Conservation (phyloP, 768 basidiomycete species). For the Harrya chromipes region DNA sequence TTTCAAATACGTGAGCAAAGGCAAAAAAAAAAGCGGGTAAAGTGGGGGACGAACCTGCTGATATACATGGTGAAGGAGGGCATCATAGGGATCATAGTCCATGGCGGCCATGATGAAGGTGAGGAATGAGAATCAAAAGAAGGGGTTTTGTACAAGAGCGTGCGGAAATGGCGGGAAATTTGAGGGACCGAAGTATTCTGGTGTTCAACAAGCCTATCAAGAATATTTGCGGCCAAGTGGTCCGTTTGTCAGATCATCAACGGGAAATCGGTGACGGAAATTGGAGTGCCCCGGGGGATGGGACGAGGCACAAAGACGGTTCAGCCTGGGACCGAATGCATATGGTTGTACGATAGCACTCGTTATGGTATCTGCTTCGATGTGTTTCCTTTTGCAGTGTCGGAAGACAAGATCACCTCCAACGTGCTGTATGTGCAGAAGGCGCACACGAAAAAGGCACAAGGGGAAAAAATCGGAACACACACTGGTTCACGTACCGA, state of each 20-base stretch:
- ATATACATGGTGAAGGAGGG: constrained; percentile 77
- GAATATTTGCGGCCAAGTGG: too few species aligned
- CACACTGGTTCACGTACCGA: too few species aligned
- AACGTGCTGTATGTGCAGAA: not conserved
- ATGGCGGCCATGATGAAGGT: constrained; percentile 33
- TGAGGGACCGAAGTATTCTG: not conserved
- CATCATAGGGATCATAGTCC: constrained; percentile 81
- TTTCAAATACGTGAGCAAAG: constrained; percentile 11
- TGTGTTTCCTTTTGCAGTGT: constrained; percentile 9
- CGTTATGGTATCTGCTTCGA: not conserved
- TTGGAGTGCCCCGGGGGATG: not conserved
- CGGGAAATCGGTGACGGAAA: constrained; percentile 1
- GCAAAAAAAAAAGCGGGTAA: not conserved
- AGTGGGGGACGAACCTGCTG: constrained; percentile 49
- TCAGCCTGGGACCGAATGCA: not conserved
- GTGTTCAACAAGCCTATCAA: not conserved
- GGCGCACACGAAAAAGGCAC: constrained; percentile 13
- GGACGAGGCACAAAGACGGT: not conserved
- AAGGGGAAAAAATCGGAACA: not conserved
- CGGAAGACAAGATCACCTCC: not conserved
- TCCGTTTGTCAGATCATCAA: too few species aligned
- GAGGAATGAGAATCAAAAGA: not conserved
- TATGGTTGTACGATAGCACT: not conserved
- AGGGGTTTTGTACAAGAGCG: constrained; percentile 12
- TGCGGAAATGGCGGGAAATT: not conserved